Evolutionary conservation across 2,329 filamentous ascomycete species (phyloP), one percentile per base, ranked within the genome.

Genomic region (Aspergillus ochraceoroseus): DNA sequence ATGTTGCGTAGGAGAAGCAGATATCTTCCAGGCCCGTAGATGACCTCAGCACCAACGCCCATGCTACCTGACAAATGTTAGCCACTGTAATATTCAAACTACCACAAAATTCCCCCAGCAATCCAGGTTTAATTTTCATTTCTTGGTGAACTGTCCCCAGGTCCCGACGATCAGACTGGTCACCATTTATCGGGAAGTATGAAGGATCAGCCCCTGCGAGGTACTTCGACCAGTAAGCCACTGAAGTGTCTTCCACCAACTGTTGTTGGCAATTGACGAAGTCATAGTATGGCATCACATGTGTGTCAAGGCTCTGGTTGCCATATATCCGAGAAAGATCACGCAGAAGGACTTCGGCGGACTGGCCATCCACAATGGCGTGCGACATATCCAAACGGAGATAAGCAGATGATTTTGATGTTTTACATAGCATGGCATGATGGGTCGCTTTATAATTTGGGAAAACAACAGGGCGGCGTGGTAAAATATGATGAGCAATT

Each of bases 1-100:
- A 63, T n/a, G 66, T 57, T 2, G 62, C 66, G 38, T 64, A 64
- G 9, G 63, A 66, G 53, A 67, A 70, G 5, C 63, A 42, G 6
- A 67, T 58, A 37, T 68, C 62, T 20, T 66, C 56, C 11, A 54
- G 58, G 1, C 54, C 59, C 6, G 62, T 61, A 32, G 64, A 66
- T 1, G 52, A 55, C 4, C 58, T 54, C 1, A 67, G 45, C 3
- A 67, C 48, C 9, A 69, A 26, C 1, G 58, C 63, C 65, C 64
- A 68, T 12, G 65, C 65, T 13, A 59, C 58, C 7, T 63, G 58
- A 18, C 67, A 59, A 35, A 64, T 54, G 2, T 59, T 63, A 11
- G 66, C 38, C 7, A 48, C 12, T 2, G 56, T 54, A 25, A 47
- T 33, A 18, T 46, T 37, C 18, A 41, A 44, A 31, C 30, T 32